phyloP scores from a whole-genome alignment of 306 rosid species.

The Medicago lupulina region DNA sequence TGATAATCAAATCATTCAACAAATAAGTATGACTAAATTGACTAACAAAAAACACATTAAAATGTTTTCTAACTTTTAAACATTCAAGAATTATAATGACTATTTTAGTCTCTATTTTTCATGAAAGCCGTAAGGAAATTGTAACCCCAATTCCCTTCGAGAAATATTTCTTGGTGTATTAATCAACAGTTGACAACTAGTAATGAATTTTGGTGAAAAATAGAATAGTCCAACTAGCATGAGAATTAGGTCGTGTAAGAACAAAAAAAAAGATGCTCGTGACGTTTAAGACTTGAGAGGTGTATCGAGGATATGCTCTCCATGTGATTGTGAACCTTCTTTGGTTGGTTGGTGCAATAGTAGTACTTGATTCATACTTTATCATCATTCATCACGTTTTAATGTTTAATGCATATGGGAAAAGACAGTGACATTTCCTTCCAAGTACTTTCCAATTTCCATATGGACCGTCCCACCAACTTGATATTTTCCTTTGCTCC shows the following conservation, averaged over 20 bases:
- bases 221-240: background rate
- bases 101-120: too few relatives aligned
- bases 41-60: too few relatives aligned
- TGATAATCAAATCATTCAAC: too few relatives aligned
- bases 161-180: background rate
- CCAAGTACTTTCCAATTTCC: slow-evolving; percentile 24
- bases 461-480: slow-evolving; percentile 26
- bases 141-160: background rate
- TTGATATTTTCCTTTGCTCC: slow-evolving; percentile 32
- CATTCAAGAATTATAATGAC: too few relatives aligned
- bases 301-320: slow-evolving; percentile 31
- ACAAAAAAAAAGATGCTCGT: background rate
- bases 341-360: background rate
- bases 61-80: too few relatives aligned
- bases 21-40: too few relatives aligned
- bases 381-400: slow-evolving; percentile 22
- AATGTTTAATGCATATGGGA: background rate
- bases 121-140: background rate
- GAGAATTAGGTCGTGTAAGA: background rate
- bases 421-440: slow-evolving; percentile 33
- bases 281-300: background rate
- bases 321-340: slow-evolving; percentile 29
- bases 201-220: background rate
- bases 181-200: background rate
- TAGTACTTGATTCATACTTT: background rate